Conservation (phyloP, 306 rosid genomes). For the Cucurbita maxima region DNA sequence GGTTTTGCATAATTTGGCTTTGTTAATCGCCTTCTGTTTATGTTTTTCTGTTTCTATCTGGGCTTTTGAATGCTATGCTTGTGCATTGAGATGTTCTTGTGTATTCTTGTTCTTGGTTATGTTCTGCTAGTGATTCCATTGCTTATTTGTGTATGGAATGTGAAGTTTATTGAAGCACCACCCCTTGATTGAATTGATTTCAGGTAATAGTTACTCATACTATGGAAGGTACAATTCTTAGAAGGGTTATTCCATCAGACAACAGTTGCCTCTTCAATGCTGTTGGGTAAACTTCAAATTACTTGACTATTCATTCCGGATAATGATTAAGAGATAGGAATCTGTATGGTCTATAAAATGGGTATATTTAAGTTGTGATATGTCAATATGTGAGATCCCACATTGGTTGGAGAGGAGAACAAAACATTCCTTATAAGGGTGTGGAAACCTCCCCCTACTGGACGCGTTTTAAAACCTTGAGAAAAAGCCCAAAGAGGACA, state of each 20-base stretch:
- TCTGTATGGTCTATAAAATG: neutral
- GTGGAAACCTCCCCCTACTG: no score
- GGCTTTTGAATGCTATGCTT: neutral
- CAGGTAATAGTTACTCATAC: slow-evolving; percentile 14
- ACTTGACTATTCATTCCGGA: neutral
- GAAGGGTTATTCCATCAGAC: slow-evolving; percentile 80
- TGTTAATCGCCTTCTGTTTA: neutral
- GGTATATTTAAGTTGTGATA: neutral
- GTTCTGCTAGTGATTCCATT: neutral
- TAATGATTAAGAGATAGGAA: neutral
- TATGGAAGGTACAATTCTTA: slow-evolving; percentile 66
- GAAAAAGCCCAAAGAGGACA: no score
- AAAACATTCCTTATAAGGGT: no score
- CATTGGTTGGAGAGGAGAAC: no score
- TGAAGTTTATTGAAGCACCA: neutral
- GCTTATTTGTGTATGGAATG: neutral
- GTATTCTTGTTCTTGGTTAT: neutral
- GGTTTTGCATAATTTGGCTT: neutral
- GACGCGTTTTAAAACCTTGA: no score
- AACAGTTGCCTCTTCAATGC: slow-evolving; percentile 96
- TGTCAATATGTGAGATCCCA: neutral
- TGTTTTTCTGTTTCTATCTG: neutral
- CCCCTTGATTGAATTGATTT: slow-evolving; percentile 13
- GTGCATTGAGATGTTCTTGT: neutral
- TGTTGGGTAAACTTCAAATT: slow-evolving; percentile 47